Percentiles rank a stretch among this genome's conserved stretches.
These are phyloP conservation scores for Gardenia jasminoides DNA, from an alignment of 257 asterid species.

Conservation along the genomic window DNA sequence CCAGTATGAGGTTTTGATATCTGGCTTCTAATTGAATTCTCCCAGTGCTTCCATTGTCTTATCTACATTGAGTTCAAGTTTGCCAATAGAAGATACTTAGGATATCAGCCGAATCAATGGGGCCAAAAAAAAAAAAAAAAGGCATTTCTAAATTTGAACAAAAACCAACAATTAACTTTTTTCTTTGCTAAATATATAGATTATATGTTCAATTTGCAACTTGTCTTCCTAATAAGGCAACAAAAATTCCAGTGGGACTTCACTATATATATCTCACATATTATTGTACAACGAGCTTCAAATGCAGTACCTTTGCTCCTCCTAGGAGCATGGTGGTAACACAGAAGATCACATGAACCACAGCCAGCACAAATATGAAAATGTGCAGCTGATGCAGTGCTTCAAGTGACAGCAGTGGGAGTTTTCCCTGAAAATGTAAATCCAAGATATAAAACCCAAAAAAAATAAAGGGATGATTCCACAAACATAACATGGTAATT, in stretches of 20 bases:
- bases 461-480: no score
- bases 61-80: slow-evolving; percentile 38
- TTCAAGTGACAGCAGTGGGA: slow-evolving; percentile 64
- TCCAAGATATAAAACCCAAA: neutral
- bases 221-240: no score
- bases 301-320: slow-evolving; percentile 45
- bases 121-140: neutral
- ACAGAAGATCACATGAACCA: slow-evolving; percentile 72
- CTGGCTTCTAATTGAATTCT: slow-evolving; percentile 46
- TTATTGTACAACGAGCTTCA: neutral
- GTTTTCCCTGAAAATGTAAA: slow-evolving; percentile 46
- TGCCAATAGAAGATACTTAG: neutral
- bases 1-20: slow-evolving; percentile 34
- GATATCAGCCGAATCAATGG: neutral
- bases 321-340: slow-evolving; percentile 78
- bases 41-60: slow-evolving; percentile 79
- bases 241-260: neutral
- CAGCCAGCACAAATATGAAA: slow-evolving; percentile 79
- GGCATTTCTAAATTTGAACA: no score
- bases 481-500: no score
- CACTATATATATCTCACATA: neutral
- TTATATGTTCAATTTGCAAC: no score
- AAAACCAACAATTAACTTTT: no score
- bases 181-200: no score
- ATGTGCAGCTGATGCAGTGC: slow-evolving; percentile 91